Evolutionary conservation across 805 yeast species (phyloP), one percentile per base, ranked within the genome.

Genomic region (Candida wancherniae): DNA sequence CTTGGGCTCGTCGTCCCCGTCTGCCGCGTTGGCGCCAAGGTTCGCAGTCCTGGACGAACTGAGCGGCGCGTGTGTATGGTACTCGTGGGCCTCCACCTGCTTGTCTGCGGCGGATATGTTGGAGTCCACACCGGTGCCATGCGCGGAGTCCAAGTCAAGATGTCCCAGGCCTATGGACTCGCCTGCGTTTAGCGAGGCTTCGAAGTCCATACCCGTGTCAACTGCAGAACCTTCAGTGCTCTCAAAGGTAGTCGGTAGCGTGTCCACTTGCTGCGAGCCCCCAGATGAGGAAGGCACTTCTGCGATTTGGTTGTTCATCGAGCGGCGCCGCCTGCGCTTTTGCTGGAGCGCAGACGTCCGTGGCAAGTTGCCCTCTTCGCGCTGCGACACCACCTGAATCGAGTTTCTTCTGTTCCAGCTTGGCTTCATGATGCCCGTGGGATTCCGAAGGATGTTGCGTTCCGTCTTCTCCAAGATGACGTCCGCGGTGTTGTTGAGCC

Each of bases 371-470:
- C 28, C 39, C 24, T 24, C 30, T n/a, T 28, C 26, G 14, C 33
- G 20, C 10, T 28, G 33, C 12, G 41, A 29, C 5, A 33, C 24
- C 5, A 36, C 40, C 26, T 36, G 45, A 19, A 40, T 42, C 15
- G 33, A 29, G 22, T 40, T 42, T 4, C 47, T 38, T 12, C 47
- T 40, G 19, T 34, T 30, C 42, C 44, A 42, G 22, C 33, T 24
- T 11, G 48, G 39, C 37, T 56, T 58, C 33, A 47, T 30, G 5
- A 58, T 47, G 6, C 64, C 63, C 2, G 61, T 55, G 6, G 60
- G 60, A 26, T 55, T 54, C 10, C 41, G 50, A 26, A 47, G 29
- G 9, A 44, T 41, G 24, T 16, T 29, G 14, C 36, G 42, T 14
- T 28, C 37, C 9, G 33, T 37, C 23, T 43, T 42, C 33, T 44